Percentiles rank a stretch among this genome's conserved stretches.
Conservation (phyloP, 495 filamentous ascomycete species). For the Tuber aestivum region DNA sequence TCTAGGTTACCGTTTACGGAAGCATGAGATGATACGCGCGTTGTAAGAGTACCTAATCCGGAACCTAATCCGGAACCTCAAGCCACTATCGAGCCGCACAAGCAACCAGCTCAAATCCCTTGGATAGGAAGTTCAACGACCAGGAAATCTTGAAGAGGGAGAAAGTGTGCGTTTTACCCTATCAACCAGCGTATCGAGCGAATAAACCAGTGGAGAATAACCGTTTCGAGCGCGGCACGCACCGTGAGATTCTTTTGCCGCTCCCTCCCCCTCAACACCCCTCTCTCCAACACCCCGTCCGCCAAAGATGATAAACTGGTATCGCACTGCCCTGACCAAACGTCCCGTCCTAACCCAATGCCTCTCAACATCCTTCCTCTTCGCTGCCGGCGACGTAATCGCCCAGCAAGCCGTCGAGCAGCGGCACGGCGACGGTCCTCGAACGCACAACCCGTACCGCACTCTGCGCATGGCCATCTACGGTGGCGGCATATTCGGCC, state of each 20-base stretch:
- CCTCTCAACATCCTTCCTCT: slow-evolving; percentile 75
- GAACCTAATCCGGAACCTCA: background rate
- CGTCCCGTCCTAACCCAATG: slow-evolving; percentile 81
- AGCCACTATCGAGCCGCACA: background rate
- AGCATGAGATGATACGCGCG: background rate
- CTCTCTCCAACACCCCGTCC: background rate
- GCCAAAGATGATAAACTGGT: slow-evolving; percentile 25
- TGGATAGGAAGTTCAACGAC: background rate
- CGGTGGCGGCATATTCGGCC: slow-evolving; percentile 88
- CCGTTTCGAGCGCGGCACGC: background rate
- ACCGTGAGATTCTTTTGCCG: background rate
- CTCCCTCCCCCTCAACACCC: background rate
- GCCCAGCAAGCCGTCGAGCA: slow-evolving; percentile 93
- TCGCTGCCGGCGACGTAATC: slow-evolving; percentile 81
- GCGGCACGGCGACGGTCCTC: slow-evolving; percentile 58
- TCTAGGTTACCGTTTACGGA: background rate
- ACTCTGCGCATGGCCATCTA: slow-evolving; percentile 89
- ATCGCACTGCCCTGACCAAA: slow-evolving; percentile 5
- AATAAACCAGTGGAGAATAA: background rate
- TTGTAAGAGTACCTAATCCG: background rate
- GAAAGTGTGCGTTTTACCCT: background rate
- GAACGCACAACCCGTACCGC: slow-evolving; percentile 63
- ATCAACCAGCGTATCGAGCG: background rate
- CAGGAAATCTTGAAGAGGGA: background rate
- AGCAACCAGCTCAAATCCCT: background rate